Evolutionary conservation across 768 basidiomycete genomes (phyloP).

Genomic region (Dioszegia crocea): DNA sequence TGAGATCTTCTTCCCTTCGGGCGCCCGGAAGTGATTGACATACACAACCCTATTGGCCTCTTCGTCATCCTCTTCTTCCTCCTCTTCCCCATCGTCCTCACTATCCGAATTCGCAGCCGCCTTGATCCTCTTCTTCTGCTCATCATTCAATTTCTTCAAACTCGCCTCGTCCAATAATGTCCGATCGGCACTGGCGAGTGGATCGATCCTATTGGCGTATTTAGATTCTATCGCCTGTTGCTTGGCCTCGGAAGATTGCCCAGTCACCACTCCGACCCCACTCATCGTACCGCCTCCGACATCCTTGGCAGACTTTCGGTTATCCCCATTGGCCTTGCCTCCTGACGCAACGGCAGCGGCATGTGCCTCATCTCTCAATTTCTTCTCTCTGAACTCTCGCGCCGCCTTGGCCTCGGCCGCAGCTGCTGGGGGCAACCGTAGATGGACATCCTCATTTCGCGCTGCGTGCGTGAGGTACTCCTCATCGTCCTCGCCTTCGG

Average conservation of each 20-base stretch:
- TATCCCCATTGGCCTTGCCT: not conserved
- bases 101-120: conserved; percentile 25
- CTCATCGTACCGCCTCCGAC: not conserved
- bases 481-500: conserved; percentile 89
- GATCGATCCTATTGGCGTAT: conserved; percentile 60
- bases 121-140: conserved; percentile 10
- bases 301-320: not conserved
- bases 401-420: conserved; percentile 72
- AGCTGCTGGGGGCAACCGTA: conserved; percentile 61
- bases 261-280: not conserved
- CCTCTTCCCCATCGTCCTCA: conserved; percentile 30
- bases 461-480: conserved; percentile 56
- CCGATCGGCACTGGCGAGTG: conserved; percentile 71
- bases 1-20: conserved; percentile 80
- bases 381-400: conserved; percentile 75
- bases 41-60: conserved; percentile 52
- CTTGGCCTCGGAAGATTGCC: not conserved
- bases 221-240: conserved; percentile 7
- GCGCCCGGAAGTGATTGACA: conserved; percentile 66
- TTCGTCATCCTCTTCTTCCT: conserved; percentile 51
- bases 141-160: conserved; percentile 53
- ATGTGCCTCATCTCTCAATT: conserved; percentile 58
- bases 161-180: conserved; percentile 59
- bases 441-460: conserved; percentile 73
- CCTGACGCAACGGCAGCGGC: conserved; percentile 7